Conservation (phyloP, 2,329 filamentous ascomycete genomes). For the Cladosporium phlei region DNA sequence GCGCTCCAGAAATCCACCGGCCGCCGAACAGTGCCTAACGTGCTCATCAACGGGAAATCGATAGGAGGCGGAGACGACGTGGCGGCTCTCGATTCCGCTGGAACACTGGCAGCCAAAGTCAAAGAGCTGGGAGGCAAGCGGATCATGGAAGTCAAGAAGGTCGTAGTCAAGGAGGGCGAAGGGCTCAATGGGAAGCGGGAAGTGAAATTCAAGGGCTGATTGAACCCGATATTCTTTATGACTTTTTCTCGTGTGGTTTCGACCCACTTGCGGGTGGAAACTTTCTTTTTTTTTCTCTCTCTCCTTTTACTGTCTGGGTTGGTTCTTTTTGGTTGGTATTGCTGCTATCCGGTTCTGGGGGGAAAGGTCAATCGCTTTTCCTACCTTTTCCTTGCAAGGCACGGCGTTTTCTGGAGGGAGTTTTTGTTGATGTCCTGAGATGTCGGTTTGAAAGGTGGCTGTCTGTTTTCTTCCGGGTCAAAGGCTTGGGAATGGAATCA, state of each 20-base stretch:
- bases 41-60: slow-evolving; percentile 80
- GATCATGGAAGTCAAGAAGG: slow-evolving; percentile 34
- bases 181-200: slow-evolving; percentile 1
- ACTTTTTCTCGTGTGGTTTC: too few species aligned
- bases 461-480: too few species aligned
- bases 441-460: too few species aligned
- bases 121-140: slow-evolving; percentile 68
- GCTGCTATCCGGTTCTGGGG: too few species aligned
- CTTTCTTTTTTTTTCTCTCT: background rate
- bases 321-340: too few species aligned
- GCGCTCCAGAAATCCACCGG: slow-evolving; percentile 69
- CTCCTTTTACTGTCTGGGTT: background rate
- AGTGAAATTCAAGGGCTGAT: slow-evolving; percentile 8
- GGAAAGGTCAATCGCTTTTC: too few species aligned
- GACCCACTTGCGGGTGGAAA: too few species aligned
- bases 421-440: too few species aligned
- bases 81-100: slow-evolving; percentile 56
- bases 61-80: slow-evolving; percentile 90
- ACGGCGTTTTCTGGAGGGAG: too few species aligned
- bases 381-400: too few species aligned
- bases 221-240: background rate
- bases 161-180: slow-evolving; percentile 5
- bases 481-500: too few species aligned
- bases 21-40: slow-evolving; percentile 82
- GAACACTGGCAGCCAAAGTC: slow-evolving; percentile 66